Evolutionary conservation across 352 stramenopile species (phyloP).

Genomic region (Phytopythium helicoides): DNA sequence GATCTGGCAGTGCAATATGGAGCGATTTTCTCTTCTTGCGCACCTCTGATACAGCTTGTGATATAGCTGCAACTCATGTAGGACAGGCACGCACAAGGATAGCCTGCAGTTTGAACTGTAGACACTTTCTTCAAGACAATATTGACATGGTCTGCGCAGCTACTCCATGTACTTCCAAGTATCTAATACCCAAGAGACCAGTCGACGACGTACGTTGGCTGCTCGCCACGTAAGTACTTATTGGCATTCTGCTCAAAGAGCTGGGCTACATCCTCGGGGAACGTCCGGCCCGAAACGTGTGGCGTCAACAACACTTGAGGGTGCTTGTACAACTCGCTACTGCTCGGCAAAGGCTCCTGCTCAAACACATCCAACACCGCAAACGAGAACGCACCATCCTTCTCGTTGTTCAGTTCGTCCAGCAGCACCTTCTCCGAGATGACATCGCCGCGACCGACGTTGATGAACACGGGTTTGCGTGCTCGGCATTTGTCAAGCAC

Average conservation of each 20-base stretch:
- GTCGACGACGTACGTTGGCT: constrained; percentile 39
- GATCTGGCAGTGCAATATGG: too few species aligned
- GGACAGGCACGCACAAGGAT: too few species aligned
- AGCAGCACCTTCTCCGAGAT: constrained; percentile 60
- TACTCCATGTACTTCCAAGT: too few species aligned
- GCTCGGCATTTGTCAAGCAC: constrained; percentile 38
- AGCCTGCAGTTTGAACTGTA: too few species aligned
- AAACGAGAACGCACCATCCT: constrained; percentile 37
- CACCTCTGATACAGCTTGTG: too few species aligned
- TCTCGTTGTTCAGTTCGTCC: constrained; percentile 44
- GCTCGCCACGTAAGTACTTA: constrained; percentile 24
- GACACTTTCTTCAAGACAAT: too few species aligned
- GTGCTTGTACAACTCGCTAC: constrained; percentile 62
- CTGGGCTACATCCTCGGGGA: constrained; percentile 64
- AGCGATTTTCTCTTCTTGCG: too few species aligned
- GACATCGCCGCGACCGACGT: constrained; percentile 84
- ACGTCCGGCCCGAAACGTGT: constrained; percentile 75
- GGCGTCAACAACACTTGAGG: constrained; percentile 70
- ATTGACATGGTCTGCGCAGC: too few species aligned
- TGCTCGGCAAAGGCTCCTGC: constrained; percentile 37
- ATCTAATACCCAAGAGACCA: constrained; percentile 40
- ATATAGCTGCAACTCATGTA: too few species aligned
- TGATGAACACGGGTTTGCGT: constrained; percentile 79
- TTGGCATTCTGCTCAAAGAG: constrained; percentile 66
- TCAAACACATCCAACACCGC: constrained; percentile 65